These are phyloP conservation scores for Ceratorhiza oryzae-sativae DNA, from an alignment of 1,284 basidiomycete species.

Conservation along the genomic window DNA sequence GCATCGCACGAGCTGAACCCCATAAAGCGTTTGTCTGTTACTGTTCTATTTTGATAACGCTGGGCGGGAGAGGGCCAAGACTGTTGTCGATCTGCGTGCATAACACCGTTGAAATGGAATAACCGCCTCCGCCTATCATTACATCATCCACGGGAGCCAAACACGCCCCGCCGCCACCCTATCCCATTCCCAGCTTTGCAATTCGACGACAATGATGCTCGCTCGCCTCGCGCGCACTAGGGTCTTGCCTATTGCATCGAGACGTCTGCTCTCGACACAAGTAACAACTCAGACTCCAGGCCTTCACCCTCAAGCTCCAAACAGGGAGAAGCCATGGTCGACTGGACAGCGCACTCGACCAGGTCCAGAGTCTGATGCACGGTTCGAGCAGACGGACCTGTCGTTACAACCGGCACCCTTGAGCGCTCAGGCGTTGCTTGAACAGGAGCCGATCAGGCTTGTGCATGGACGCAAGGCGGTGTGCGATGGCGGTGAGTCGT, in stretches of 20 bases:
- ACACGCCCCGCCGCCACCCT: constrained; percentile 27
- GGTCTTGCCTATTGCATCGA: neutral
- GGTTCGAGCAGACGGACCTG: constrained; percentile 92
- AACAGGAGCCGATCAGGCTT: constrained; percentile 83
- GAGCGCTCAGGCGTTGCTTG: constrained; percentile 90
- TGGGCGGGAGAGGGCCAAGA: neutral
- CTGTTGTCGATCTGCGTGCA: neutral
- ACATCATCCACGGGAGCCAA: constrained; percentile 10
- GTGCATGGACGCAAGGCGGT: constrained; percentile 82
- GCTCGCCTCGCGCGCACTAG: constrained; percentile 25
- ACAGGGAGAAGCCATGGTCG: constrained; percentile 79
- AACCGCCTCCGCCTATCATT: neutral
- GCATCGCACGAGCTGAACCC: neutral
- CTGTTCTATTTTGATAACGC: neutral
- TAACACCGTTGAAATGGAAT: neutral
- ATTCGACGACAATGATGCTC: constrained; percentile 30
- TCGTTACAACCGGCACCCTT: constrained; percentile 88
- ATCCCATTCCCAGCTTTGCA: constrained; percentile 23
- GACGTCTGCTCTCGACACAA: constrained; percentile 15
- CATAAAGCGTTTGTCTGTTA: neutral
- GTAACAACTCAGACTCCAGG: neutral
- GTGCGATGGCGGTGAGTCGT: constrained; percentile 90
- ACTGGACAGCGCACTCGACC: constrained; percentile 73
- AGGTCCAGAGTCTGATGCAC: constrained; percentile 54
- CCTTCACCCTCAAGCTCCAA: constrained; percentile 71